Evolutionary conservation across 352 stramenopile genomes (phyloP).

Genomic region (Phytophthora pistaciae): DNA sequence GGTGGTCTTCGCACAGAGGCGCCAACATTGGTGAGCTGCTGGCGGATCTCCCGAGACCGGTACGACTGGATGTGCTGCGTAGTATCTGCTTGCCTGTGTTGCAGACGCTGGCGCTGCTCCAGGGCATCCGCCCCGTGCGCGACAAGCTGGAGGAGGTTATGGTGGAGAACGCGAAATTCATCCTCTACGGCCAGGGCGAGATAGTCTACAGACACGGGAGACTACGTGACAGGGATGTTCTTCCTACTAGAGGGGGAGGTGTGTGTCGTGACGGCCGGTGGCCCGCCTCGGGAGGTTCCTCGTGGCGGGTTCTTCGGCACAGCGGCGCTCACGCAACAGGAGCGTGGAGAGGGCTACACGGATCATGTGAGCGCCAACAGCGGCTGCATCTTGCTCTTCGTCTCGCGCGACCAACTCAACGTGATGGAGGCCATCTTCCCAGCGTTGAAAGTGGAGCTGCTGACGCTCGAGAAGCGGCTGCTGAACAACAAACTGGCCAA

Average conservation of each 20-base stretch:
- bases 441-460: slow-evolving; percentile 51
- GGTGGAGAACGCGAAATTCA: slow-evolving; percentile 53
- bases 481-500: slow-evolving; percentile 54
- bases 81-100: slow-evolving; percentile 53
- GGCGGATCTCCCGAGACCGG: slow-evolving; percentile 47
- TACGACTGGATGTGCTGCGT: slow-evolving; percentile 51
- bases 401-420: slow-evolving; percentile 52
- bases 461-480: slow-evolving; percentile 50
- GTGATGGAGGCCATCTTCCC: slow-evolving; percentile 61
- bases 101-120: slow-evolving; percentile 49
- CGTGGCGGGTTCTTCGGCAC: slow-evolving; percentile 57
- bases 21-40: slow-evolving; percentile 56
- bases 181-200: slow-evolving; percentile 64
- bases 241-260: slow-evolving; percentile 65
- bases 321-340: slow-evolving; percentile 47
- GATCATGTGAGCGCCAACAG: slow-evolving; percentile 59
- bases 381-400: slow-evolving; percentile 58
- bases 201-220: slow-evolving; percentile 57
- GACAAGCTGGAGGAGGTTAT: slow-evolving; percentile 47
- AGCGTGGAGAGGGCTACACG: slow-evolving; percentile 51
- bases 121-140: slow-evolving; percentile 39
- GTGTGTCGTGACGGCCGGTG: slow-evolving; percentile 35
- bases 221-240: slow-evolving; percentile 67
- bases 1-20: slow-evolving; percentile 66
- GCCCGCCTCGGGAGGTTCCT: slow-evolving; percentile 32